Percentiles rank a stretch among this genome's conserved stretches.
Conservation (phyloP, 257 asterid species). For the Cordia subcordata region DNA sequence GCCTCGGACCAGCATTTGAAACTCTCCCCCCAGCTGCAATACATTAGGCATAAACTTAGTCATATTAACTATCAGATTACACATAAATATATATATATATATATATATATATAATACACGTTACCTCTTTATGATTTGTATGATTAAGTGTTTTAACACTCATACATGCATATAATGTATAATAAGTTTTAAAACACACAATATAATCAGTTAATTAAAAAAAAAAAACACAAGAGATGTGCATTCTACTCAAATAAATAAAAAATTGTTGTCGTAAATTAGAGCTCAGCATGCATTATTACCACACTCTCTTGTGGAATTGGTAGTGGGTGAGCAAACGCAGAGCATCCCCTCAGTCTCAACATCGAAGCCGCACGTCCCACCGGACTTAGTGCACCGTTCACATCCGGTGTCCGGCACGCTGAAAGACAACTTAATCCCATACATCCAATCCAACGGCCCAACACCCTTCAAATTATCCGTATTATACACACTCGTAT, state of each 20-base stretch:
- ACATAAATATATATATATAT: too few relatives aligned
- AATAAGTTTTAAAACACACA: too few relatives aligned
- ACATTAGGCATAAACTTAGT: background rate
- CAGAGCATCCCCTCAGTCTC: slow-evolving; percentile 65
- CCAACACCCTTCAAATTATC: slow-evolving; percentile 58
- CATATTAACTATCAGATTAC: background rate
- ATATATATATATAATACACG: too few relatives aligned
- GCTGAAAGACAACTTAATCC: slow-evolving; percentile 55
- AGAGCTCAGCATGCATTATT: too few relatives aligned
- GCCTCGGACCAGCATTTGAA: background rate
- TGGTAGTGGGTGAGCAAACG: slow-evolving; percentile 52
- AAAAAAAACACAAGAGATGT: background rate
- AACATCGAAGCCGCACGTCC: slow-evolving; percentile 84
- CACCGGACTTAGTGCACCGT: slow-evolving; percentile 60
- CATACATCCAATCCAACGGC: slow-evolving; percentile 82
- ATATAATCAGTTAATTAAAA: too few relatives aligned
- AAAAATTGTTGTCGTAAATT: background rate
- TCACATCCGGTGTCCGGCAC: slow-evolving; percentile 71
- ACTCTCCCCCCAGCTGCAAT: slow-evolving; percentile 1
- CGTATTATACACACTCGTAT: slow-evolving; percentile 68
- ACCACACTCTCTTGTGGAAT: slow-evolving; percentile 77
- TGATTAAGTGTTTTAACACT: too few relatives aligned
- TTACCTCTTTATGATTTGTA: too few relatives aligned
- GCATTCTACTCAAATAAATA: background rate
- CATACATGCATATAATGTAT: too few relatives aligned